phyloP scores from a whole-genome alignment of 345 rosid species.

The Salix caprea region DNA sequence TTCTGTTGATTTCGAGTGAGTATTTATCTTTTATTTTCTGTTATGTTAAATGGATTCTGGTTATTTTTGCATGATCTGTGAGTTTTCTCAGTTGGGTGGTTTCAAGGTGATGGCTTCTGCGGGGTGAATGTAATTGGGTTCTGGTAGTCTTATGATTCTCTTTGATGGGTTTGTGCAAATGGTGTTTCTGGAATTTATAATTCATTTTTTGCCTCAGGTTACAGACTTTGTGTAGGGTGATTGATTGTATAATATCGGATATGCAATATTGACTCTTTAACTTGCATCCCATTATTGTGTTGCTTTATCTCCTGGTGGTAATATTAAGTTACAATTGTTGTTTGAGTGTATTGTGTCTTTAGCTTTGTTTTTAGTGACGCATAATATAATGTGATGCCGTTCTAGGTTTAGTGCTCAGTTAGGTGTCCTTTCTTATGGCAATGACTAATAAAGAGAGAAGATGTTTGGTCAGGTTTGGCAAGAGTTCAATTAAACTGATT shows the following conservation, averaged over 20 bases:
- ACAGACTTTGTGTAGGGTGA: background rate
- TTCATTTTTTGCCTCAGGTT: background rate
- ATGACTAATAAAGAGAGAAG: background rate
- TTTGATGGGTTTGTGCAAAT: conserved; percentile 3
- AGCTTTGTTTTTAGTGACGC: background rate
- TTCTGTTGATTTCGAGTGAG: conserved; percentile 39
- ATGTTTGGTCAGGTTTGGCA: background rate
- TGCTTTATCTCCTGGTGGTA: background rate
- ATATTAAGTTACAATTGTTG: background rate
- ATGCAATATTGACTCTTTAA: conserved; percentile 4
- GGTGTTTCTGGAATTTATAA: conserved; percentile 9
- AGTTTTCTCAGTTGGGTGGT: conserved; percentile 24
- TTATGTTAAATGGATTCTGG: conserved; percentile 20
- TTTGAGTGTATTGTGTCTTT: background rate
- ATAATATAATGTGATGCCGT: background rate
- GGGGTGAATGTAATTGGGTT: background rate
- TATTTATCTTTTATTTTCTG: conserved; percentile 13
- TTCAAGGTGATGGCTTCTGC: conserved; percentile 7
- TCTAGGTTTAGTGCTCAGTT: background rate
- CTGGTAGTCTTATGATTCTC: conserved; percentile 3
- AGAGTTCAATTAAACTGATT: background rate
- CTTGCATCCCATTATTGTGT: background rate
- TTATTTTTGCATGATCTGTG: conserved; percentile 33
- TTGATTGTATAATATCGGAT: background rate
- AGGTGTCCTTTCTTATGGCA: background rate